Conservation (phyloP, 495 filamentous ascomycete genomes). For the Margaritispora aquatica region DNA sequence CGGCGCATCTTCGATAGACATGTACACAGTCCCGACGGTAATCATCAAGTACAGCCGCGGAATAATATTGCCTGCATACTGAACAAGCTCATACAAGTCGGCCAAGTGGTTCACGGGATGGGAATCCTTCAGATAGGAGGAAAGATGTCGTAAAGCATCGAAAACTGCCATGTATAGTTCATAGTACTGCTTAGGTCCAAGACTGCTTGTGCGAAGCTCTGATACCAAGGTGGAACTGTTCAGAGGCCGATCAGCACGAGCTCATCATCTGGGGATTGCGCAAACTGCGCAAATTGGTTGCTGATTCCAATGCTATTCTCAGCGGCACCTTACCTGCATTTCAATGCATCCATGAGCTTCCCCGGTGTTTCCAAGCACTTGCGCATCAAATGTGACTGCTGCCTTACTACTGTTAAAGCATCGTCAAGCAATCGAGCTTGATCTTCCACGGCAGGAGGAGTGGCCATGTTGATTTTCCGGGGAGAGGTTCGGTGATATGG, state of each 20-base stretch:
- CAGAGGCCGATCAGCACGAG: conserved; percentile 17
- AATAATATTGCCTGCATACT: conserved; percentile 98
- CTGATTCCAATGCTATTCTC: background rate
- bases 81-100: conserved; percentile 96
- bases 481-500: conserved; percentile 11
- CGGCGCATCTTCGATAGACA: conserved; percentile 95
- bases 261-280: conserved; percentile 5
- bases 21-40: conserved; percentile 97
- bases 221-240: conserved; percentile 91
- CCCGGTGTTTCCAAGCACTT: conserved; percentile 95
- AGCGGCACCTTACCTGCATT: conserved; percentile 74
- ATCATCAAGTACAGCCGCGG: conserved; percentile 97
- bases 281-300: conserved; percentile 2
- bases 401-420: conserved; percentile 91
- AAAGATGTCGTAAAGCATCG: conserved; percentile 93
- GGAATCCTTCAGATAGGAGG: conserved; percentile 91
- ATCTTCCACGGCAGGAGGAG: conserved; percentile 73
- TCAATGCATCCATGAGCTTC: conserved; percentile 99
- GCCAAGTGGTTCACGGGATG: conserved; percentile 97
- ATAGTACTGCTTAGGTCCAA: conserved; percentile 98
- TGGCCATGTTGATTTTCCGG: conserved; percentile 35
- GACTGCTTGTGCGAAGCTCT: conserved; percentile 88
- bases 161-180: conserved; percentile 99
- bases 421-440: conserved; percentile 93
- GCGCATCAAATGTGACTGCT: conserved; percentile 94